Base-by-base conservation (phyloP, 2,329 filamentous ascomycete genomes). In the Nigrograna mackinnonii region DNA sequence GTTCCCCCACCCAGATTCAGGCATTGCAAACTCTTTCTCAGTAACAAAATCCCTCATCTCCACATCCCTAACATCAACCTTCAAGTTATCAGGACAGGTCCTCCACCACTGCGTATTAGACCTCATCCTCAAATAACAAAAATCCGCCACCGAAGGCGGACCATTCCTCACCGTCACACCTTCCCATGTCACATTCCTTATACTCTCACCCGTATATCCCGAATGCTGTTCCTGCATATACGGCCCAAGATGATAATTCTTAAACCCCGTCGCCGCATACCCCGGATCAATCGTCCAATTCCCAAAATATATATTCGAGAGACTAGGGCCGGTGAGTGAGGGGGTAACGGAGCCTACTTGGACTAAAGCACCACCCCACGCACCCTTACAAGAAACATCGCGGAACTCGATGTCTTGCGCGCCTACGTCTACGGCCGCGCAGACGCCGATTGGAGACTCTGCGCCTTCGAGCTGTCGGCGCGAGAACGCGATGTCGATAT, bases 321-420 rank as follows among this genome's bases (percentile, higher is more conserved):
- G n/a, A n/a, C n/a, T n/a, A n/a, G n/a, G n/a, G n/a, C n/a, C n/a
- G n/a, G n/a, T 36, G 31, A 32, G 21, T 37, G 44, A 38, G 28
- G 41, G 33, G 22, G 70, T 68, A 43, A 75, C 69, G 14, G 59
- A 59, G 17, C 58, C 58, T 0, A 69, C 68, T 44, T 75, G 74
- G 0, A 74, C 74, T 4, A 77, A 56, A 2, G 69, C 73, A 3
- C 75, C 75, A 5, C 78, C 72, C 4, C 69, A 75, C 7, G 78
- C 51, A 6, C 75, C 74, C 35, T 76, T 70, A 54, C 76, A 79
- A 26, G 66, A 69, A 18, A 78, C 64, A 4, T 60, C 60, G 13
- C 62, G 55, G 4, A 76, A 69, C 2, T 65, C 69, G 18, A 72
- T 59, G 33, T 71, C 69, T 39, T 66, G 58, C 2, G 65, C 57